Base-by-base conservation (phyloP, 176 grass and related monocot genomes). In the Bothriochloa decipiens region DNA sequence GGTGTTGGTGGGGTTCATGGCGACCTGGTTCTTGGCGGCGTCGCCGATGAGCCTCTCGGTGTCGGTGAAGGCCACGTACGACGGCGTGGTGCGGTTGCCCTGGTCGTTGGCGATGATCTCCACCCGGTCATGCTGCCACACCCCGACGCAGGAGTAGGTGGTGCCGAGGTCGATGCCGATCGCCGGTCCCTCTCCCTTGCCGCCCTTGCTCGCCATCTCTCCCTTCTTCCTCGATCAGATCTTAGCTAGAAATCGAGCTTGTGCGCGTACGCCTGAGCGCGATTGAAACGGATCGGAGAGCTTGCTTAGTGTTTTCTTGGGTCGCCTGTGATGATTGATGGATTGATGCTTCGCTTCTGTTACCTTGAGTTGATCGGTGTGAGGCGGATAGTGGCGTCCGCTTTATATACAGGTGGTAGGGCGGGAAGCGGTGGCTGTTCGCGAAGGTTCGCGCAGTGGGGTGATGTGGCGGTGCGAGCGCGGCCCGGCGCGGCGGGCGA, bases 51-150 rank as follows among this genome's bases (percentile, higher is more conserved):
- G 87, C 68, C 94, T 74, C 79, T 97, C 94, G 23, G 75, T 79
- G 75, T 97, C 94, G 2, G 94, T 92, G 86, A 93, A 97, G 0
- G 95, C 88, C 0, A 95, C 92, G 25, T 97, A 97, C 2, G 95
- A 97, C 2, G 90, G 92, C 17, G 92, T 95, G 71, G 92, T 97
- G 75, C 95, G 92, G 81, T 95, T 97, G 33, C 95, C 92, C 77
- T 93, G 95, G 88, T 97, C 95, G 85, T 97, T 95, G 69, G 91
- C 88, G 90, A 97, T 91, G 76, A 97, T 97, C 91, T 97, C 95
- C 35, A 97, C 92, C 33, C 89, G 67, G 75, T 91, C 95, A 47
- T 97, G 90, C 86, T 89, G 78, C 95, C 95, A 97, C 2, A 95
- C 92, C 11, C 88, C 94, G 39, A 94, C 92, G 90, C 92, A 97